Conservation (phyloP, 2,329 filamentous ascomycete genomes). For the Dissoconium aciculare region DNA sequence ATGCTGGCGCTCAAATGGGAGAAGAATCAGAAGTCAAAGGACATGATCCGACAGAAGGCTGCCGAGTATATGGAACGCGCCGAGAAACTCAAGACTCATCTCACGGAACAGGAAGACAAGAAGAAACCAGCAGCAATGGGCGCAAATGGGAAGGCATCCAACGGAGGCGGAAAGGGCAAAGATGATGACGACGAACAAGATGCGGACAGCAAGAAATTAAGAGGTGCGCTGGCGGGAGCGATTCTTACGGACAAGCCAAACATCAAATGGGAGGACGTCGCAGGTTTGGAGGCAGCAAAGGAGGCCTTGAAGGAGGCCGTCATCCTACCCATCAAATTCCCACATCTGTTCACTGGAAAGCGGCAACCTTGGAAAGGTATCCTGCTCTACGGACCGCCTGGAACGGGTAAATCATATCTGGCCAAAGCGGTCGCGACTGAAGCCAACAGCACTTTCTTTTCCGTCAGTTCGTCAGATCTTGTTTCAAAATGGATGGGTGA, state of each 20-base stretch:
- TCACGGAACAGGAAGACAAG: constrained; percentile 53
- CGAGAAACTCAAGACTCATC: constrained; percentile 89
- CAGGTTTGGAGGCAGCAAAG: constrained; percentile 83
- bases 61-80: constrained; percentile 97
- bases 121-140: constrained; percentile 60
- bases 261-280: constrained; percentile 95
- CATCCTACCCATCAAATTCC: constrained; percentile 94
- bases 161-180: constrained; percentile 47
- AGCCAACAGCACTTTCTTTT: constrained; percentile 98
- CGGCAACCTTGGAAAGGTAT: constrained; percentile 98
- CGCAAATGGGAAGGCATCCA: constrained; percentile 52
- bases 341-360: constrained; percentile 89
- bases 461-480: constrained; percentile 88
- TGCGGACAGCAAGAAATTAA: constrained; percentile 87
- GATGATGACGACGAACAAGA: constrained; percentile 52
- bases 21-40: constrained; percentile 93
- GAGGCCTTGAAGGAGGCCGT: constrained; percentile 97
- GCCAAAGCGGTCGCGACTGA: constrained; percentile 97
- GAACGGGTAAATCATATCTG: constrained; percentile 93
- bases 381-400: constrained; percentile 84
- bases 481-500: constrained; percentile 99
- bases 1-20: constrained; percentile 99
- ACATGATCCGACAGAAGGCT: constrained; percentile 91
- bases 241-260: constrained; percentile 93
- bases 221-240: constrained; percentile 77